Conservation (phyloP, 2,329 filamentous ascomycete species). For the Ophiocordyceps polyrhachis-furcata region DNA sequence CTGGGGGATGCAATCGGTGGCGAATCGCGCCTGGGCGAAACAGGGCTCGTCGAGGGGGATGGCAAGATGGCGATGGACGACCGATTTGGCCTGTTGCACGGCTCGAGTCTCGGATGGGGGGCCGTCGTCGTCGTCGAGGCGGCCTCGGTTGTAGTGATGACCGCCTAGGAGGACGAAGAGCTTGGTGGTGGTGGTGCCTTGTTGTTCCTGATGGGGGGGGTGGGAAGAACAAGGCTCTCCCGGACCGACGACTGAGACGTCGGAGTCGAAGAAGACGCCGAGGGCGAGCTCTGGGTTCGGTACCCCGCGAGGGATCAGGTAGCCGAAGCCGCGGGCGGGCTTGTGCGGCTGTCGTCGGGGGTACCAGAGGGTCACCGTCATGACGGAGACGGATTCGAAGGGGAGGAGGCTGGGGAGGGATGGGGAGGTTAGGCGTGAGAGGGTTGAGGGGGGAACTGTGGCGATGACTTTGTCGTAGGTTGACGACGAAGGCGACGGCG, state of each 20-base stretch:
- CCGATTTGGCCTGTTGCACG: slow-evolving; percentile 45
- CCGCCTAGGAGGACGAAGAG: slow-evolving; percentile 90
- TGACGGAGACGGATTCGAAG: slow-evolving; percentile 57
- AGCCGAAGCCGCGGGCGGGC: slow-evolving; percentile 54
- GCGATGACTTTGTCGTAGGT: slow-evolving; percentile 42
- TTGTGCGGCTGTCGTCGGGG: slow-evolving; percentile 41
- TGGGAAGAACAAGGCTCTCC: too few relatives aligned
- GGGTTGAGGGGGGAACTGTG: slow-evolving; percentile 34
- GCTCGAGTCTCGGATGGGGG: slow-evolving; percentile 41
- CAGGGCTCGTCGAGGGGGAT: slow-evolving; percentile 43
- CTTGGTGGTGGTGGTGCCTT: slow-evolving; percentile 74
- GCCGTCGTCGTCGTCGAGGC: too few relatives aligned
- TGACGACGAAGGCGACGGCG: not conserved
- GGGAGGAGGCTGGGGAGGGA: slow-evolving; percentile 29
- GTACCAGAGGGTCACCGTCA: slow-evolving; percentile 86
- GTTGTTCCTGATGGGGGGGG: too few relatives aligned
- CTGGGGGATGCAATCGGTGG: slow-evolving; percentile 69
- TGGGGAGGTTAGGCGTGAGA: slow-evolving; percentile 18
- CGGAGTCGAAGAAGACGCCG: slow-evolving; percentile 82
- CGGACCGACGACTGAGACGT: slow-evolving; percentile 29
- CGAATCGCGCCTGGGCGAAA: slow-evolving; percentile 38
- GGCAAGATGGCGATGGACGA: slow-evolving; percentile 56
- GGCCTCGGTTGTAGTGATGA: slow-evolving; percentile 56
- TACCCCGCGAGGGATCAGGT: slow-evolving; percentile 62
- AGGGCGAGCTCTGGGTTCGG: slow-evolving; percentile 70